Conservation (phyloP, 768 basidiomycete species). For the Mycena galopus region DNA sequence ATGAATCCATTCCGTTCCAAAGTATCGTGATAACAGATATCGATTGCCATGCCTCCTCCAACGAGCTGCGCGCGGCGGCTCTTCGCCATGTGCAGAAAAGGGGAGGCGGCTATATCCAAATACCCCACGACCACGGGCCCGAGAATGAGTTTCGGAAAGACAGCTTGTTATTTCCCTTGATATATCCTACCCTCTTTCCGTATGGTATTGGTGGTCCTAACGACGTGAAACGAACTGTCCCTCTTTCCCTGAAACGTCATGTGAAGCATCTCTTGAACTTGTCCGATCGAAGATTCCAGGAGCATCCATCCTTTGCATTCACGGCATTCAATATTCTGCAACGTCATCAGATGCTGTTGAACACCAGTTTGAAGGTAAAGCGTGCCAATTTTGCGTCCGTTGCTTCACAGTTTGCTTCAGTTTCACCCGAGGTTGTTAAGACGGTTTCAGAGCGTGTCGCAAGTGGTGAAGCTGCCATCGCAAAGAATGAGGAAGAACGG, state of each 20-base stretch:
- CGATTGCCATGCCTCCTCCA: too few species aligned
- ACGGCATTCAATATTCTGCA: slow-evolving; percentile 47
- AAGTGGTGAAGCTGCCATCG: background rate
- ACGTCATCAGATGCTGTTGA: too few species aligned
- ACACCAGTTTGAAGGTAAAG: background rate
- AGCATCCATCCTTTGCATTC: slow-evolving; percentile 43
- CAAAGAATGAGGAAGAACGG: background rate
- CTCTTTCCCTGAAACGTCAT: slow-evolving; percentile 27
- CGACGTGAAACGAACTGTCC: background rate
- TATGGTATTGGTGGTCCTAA: slow-evolving; percentile 41
- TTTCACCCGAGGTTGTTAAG: background rate
- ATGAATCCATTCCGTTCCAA: slow-evolving; percentile 17
- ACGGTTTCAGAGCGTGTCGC: slow-evolving; percentile 1
- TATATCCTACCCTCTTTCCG: too few species aligned
- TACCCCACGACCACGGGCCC: slow-evolving; percentile 35
- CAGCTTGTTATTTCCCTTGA: too few species aligned
- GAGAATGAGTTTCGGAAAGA: slow-evolving; percentile 42
- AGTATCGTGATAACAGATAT: too few species aligned
- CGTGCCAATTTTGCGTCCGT: background rate
- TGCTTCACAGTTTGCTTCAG: slow-evolving; percentile 8
- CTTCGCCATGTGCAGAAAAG: slow-evolving; percentile 40
- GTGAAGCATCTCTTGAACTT: slow-evolving; percentile 38
- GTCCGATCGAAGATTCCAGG: slow-evolving; percentile 33
- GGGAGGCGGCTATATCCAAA: slow-evolving; percentile 36
- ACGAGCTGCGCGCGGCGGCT: too few species aligned